A percentile compares a stretch with the other conserved stretches of the same genome.
Conservation (phyloP, 1,139 yeast species). For the Yamadazyma taylorii region DNA sequence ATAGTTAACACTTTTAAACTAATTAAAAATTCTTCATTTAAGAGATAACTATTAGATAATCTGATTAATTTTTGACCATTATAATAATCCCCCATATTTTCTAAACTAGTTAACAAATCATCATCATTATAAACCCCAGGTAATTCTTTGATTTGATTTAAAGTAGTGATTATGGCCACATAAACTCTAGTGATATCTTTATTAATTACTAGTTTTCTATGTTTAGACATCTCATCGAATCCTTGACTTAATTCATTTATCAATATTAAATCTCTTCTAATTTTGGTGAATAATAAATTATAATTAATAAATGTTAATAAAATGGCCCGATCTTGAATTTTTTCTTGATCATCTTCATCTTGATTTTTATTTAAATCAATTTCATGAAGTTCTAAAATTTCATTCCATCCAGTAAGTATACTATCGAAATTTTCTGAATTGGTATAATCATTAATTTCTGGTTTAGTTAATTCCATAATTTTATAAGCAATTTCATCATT, state of each 20-base stretch:
- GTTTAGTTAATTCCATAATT: conserved; percentile 43
- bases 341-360: conserved; percentile 50
- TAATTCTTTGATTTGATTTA: conserved; percentile 64
- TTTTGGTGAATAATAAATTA: conserved; percentile 60
- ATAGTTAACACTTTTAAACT: conserved; percentile 53
- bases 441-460: conserved; percentile 23
- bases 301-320: conserved; percentile 74
- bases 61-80: conserved; percentile 40
- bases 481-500: conserved; percentile 74
- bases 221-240: conserved; percentile 12
- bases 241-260: conserved; percentile 31
- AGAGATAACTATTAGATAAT: conserved; percentile 52
- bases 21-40: conserved; percentile 46
- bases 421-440: conserved; percentile 32
- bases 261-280: conserved; percentile 67
- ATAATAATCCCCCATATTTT: conserved; percentile 48
- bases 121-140: conserved; percentile 94
- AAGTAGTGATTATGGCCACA: conserved; percentile 46
- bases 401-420: conserved; percentile 38
- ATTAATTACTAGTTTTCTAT: conserved; percentile 30
- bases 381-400: conserved; percentile 47
- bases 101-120: conserved; percentile 56
- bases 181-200: conserved; percentile 52
- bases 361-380: conserved; percentile 44
- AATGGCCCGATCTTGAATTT: conserved; percentile 72